Conservation (phyloP, 305 asterid genomes). For the Fraxinus sp. region DNA sequence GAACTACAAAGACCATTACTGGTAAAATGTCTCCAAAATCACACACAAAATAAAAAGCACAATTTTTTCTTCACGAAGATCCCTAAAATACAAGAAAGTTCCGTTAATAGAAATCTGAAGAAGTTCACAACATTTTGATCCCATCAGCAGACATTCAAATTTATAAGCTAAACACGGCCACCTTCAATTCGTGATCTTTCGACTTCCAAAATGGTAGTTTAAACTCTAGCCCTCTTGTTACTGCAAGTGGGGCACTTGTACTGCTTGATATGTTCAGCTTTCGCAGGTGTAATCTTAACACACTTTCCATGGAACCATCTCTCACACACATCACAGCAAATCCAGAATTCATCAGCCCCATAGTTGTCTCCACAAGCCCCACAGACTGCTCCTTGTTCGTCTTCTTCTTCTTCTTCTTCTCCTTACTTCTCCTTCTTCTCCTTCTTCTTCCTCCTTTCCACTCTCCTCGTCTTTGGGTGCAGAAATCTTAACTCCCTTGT, state of each 20-base stretch:
- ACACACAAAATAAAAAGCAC: background rate
- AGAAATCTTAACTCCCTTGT: slow-evolving; percentile 45
- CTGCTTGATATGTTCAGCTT: slow-evolving; percentile 62
- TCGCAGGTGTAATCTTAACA: slow-evolving; percentile 58
- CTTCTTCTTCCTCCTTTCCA: slow-evolving; percentile 42
- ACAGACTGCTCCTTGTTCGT: slow-evolving; percentile 51
- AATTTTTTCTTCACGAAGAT: background rate
- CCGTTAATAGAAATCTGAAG: background rate
- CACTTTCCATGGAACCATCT: slow-evolving; percentile 69
- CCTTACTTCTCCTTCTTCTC: background rate
- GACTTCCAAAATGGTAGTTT: slow-evolving; percentile 4
- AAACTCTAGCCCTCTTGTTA: slow-evolving; percentile 40
- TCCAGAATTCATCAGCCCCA: slow-evolving; percentile 52
- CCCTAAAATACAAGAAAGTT: background rate
- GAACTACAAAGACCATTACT: background rate
- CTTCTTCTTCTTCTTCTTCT: slow-evolving; percentile 23
- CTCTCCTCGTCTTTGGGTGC: slow-evolving; percentile 50
- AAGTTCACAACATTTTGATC: background rate
- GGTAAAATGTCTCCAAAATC: background rate
- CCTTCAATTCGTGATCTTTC: background rate
- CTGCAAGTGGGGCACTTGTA: slow-evolving; percentile 56
- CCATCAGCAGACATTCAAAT: background rate
- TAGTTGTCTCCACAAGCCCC: slow-evolving; percentile 55
- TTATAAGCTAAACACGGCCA: background rate
- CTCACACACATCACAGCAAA: slow-evolving; percentile 57